A percentile compares a stretch with the other conserved stretches of the same genome.
Conservation (phyloP, 2,329 filamentous ascomycete species). For the Ophiostoma quercus region DNA sequence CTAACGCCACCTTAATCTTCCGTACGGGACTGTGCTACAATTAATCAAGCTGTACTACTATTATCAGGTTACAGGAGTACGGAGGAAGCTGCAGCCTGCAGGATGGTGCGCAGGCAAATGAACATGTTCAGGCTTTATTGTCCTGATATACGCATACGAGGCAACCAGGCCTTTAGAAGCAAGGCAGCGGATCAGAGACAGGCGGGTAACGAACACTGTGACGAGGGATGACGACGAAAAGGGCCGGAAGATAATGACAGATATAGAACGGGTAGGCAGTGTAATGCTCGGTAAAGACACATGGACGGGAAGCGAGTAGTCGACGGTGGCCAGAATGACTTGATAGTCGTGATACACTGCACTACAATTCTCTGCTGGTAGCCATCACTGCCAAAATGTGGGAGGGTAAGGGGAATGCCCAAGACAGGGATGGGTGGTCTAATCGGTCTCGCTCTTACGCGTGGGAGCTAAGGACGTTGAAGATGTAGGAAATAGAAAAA, state of each 20-base stretch:
- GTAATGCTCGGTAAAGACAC: conserved; percentile 2
- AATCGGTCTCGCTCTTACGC: neutral
- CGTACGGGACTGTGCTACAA: conserved; percentile 19
- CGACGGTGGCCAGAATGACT: neutral
- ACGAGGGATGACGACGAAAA: conserved; percentile 1
- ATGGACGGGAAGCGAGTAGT: conserved; percentile 8
- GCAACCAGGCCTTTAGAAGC: neutral
- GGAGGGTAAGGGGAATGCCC: neutral
- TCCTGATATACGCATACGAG: neutral
- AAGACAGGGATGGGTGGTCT: neutral
- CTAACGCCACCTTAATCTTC: conserved; percentile 26
- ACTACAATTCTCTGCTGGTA: neutral
- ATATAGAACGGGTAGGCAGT: conserved; percentile 13
- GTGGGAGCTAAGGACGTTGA: conserved; percentile 3
- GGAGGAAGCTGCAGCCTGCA: neutral
- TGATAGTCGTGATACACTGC: neutral
- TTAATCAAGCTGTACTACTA: neutral
- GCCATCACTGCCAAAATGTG: neutral
- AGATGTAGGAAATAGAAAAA: neutral
- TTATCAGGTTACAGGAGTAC: neutral
- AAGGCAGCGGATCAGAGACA: neutral
- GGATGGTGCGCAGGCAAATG: neutral
- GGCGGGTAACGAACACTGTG: neutral
- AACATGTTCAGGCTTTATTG: neutral
- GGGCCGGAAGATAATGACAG: neutral